Evolutionary conservation across 2,329 filamentous ascomycete species (phyloP), one percentile per base, ranked within the genome.

Genomic region (Talaromyces sp.): DNA sequence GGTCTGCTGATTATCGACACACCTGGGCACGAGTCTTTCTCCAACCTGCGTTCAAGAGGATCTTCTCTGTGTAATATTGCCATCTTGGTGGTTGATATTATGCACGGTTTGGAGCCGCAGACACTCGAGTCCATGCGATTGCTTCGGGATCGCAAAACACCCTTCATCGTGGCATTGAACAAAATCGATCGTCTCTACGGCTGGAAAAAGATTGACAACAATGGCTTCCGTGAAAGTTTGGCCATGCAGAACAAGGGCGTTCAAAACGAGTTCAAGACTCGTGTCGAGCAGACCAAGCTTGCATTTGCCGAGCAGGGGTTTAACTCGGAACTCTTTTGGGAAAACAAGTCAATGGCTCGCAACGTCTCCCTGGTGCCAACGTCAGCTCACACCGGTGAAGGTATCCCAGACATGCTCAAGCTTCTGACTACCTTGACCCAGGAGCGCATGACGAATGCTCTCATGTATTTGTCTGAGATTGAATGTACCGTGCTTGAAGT

Each of bases 1-100:
- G 95, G 95, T 84, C 86, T 99, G 59, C 81, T 99, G 66, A 87
- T 99, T 71, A 99, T 99, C 71, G 95, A 99, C 79, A 99, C 95
- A 0, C 96, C 95, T 71, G 95, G 95, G 81, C 95, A 99, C 92
- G 95, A 99, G 86, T 99, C 95, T 71, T 99, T 99, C 86, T 96
- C 93, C 65, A 99, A 99, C 79, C 80, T 99, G 66, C 90, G 96
- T 71, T 97, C 93, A 67, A 88, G 96, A 80, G 95, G 95, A 79
- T 98, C 95, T 46, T 98, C 93, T 14, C 90, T 99, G 62, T 99
- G 96, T 79, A 99, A 99, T 82, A 99, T 99, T 79, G 95, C 95
- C 69, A 99, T 99, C 74, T 82, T 99, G 67, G 96, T 99, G 49
- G 93, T 99, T 68, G 95, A 99, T 81, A 99, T 99, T 71, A 98